phyloP scores from a whole-genome alignment of 2,329 filamentous ascomycete species.

The Diaporthe humulicola region DNA sequence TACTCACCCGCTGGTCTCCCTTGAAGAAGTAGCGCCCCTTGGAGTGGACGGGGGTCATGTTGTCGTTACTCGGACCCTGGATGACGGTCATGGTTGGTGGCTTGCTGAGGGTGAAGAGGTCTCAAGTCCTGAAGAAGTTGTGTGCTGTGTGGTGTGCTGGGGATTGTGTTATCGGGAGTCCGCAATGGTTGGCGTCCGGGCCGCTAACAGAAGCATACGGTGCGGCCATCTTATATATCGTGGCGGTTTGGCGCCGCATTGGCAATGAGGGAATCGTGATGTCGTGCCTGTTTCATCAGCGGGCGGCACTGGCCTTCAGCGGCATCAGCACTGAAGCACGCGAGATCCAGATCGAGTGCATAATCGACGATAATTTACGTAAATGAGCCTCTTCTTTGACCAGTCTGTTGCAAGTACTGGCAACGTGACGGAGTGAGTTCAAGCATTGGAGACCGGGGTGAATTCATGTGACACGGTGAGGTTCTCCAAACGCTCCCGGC shows the following conservation, averaged over 20 bases:
- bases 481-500: not conserved
- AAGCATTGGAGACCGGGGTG: constrained; percentile 18
- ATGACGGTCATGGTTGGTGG: not conserved
- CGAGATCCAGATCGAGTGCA: constrained; percentile 30
- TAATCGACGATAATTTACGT: constrained; percentile 34
- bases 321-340: constrained; percentile 21
- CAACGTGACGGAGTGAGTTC: constrained; percentile 22
- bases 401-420: constrained; percentile 2
- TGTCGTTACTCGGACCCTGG: not conserved
- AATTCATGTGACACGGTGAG: constrained; percentile 29
- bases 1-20: constrained; percentile 31
- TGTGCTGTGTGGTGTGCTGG: not conserved
- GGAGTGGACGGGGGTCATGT: constrained; percentile 7
- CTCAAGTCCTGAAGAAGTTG: not conserved
- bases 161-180: not conserved
- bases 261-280: not conserved
- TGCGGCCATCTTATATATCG: constrained; percentile 26
- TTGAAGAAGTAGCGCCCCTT: constrained; percentile 50
- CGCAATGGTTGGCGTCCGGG: not conserved
- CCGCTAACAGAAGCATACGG: not conserved
- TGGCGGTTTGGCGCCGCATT: not conserved
- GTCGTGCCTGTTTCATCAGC: constrained; percentile 11
- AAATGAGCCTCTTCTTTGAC: constrained; percentile 27
- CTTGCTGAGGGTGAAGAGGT: not conserved
- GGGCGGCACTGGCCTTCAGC: not conserved